Base-by-base conservation (phyloP, 2,329 filamentous ascomycete genomes). In the Colletotrichum filicis region DNA sequence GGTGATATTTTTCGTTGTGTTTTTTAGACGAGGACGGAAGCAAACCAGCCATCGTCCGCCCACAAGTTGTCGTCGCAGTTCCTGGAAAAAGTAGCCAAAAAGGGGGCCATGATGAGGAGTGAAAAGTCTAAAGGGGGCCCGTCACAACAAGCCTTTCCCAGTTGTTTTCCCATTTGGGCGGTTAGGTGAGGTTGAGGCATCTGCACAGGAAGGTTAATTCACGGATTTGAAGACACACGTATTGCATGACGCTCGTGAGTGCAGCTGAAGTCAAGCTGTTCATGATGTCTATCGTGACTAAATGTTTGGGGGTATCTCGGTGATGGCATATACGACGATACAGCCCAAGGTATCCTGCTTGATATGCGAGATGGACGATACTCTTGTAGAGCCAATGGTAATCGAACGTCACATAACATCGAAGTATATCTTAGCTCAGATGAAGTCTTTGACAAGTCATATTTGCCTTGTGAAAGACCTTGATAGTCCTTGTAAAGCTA, bases 131-230 rank as follows among this genome's bases (percentile, higher is more conserved):
- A 24, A 19, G 55, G 57, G 67, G 67, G 37, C 52, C 60, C 60
- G 60, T 28, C 28, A 52, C 14, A 22, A 52, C 14, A 22, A 65
- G 56, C 66, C 61, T 61, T 32, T 66, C 61, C 67, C 60, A 73
- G 71, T 71, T 70, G n/a, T 56, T 70, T 73, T 56, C 61, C 60
- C 60, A 52, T 70, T 58, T 60, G 71, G 67, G 56, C 71, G 61
- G 56, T 66, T n/a, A 64, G 35, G 71, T 42, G 66, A 71, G 60
- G 60, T 37, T 73, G 46, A 2, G 67, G 71, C 60, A 65, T 59
- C 42, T 68, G 61, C n/a, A 59, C 49, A 49, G 66, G 71, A 73
- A 35, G 71, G 61, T 58, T 73, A 73, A 73, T 73, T 73, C 71
- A 71, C 46, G 71, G 71, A 73, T 58, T 73, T 62, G 66, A 73